phyloP scores from a whole-genome alignment of 2,329 filamentous ascomycete genomes.

The Hymenoscyphus infarciens region DNA sequence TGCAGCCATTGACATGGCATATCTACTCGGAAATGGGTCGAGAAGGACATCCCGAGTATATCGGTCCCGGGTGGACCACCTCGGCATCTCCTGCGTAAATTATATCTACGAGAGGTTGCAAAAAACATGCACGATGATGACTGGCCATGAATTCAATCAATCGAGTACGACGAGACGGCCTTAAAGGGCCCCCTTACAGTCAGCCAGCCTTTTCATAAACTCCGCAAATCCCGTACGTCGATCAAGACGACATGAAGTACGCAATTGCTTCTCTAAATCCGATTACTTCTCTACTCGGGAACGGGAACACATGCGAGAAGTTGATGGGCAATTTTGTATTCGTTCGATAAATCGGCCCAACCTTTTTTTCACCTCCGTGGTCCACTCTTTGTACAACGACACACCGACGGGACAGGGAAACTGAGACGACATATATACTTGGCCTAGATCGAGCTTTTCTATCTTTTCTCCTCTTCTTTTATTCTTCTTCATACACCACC shows the following conservation, averaged over 20 bases:
- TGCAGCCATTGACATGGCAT: neutral
- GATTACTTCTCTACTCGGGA: neutral
- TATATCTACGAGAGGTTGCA: neutral
- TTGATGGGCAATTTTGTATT: too few species aligned
- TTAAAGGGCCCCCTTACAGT: neutral
- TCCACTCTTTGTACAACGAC: neutral
- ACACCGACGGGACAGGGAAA: neutral
- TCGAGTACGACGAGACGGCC: neutral
- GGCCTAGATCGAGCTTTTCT: neutral
- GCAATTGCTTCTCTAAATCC: neutral
- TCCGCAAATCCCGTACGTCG: neutral
- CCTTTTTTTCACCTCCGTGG: neutral
- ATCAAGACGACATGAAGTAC: too few species aligned
- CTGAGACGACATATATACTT: slow-evolving; percentile 8
- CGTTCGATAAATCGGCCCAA: neutral
- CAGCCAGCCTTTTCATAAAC: neutral
- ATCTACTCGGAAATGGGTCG: neutral
- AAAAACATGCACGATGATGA: neutral
- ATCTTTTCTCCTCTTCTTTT: neutral
- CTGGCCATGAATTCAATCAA: neutral
- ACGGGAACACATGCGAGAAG: too few species aligned
- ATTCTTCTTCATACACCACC: neutral
- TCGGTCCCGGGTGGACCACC: slow-evolving; percentile 1
- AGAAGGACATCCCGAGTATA: neutral
- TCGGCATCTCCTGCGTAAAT: neutral